Evolutionary conservation across 2,329 filamentous ascomycete species (phyloP), one percentile per base, ranked within the genome.

Genomic region (Acephala macrosclerotiorum): DNA sequence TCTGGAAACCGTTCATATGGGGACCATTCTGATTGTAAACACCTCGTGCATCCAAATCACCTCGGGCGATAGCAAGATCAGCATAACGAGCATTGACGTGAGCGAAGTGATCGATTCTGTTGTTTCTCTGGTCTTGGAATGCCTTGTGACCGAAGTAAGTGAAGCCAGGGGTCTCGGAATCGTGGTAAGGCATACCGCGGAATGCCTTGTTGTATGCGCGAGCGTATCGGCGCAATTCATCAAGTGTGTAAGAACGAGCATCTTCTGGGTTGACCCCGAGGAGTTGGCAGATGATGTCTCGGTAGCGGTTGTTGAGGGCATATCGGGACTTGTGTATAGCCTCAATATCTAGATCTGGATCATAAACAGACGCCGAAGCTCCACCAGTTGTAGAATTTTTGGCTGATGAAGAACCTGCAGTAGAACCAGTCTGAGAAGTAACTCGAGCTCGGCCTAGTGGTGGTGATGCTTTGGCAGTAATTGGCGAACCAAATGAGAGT

Each of bases 151-250:
- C 56, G 12, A 42, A n/a, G 8, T 16, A 61, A 22, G 29, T 12
- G 14, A 22, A 25, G n/a, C 38, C 26, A 22, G 29, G 29, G 6
- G 14, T n/a, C 4, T 51, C 58, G 11, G 16, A 11, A 2, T 45
- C 11, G 20, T 47, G 14, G 53, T 49, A 55, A 2, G 18, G 25
- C 0, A 35, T 1, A 25, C 45, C 25, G 1, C 20, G 16, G 14
- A 53, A 59, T 20, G 57, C 38, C 0, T 20, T 11, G 51, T 72
- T 68, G 53, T 67, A 71, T 1, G 67, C 68, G 26, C 70, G 61
- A 11, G 68, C 70, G 56, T 72, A 72, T 1, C 22, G 38, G 25
- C 70, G 63, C 6, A 71, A 61, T n/a, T 70, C 40, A 1, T 64
- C 35, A 0, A 71, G 58, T 2, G 26, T 55, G 20, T 60, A 66